These are phyloP conservation scores for Detonula confervacea DNA, from an alignment of 352 stramenopile genomes.

Conservation along the genomic window DNA sequence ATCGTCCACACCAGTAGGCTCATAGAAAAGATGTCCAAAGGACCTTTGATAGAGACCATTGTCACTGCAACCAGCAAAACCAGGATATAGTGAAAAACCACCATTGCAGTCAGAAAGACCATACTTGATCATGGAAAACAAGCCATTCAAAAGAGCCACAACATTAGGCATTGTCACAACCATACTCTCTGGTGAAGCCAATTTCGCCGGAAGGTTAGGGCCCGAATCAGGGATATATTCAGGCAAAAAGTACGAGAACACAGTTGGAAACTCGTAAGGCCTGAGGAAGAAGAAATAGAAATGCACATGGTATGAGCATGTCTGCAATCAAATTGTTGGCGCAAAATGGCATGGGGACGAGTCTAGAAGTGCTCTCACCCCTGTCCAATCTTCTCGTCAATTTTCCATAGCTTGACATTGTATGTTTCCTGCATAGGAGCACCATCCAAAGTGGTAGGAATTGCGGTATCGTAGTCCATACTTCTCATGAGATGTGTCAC, in stretches of 20 bases:
- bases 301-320: background rate
- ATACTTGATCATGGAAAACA: constrained; percentile 78
- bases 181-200: constrained; percentile 61
- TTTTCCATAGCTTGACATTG: constrained; percentile 43
- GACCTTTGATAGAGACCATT: constrained; percentile 37
- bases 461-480: constrained; percentile 59
- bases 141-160: constrained; percentile 70
- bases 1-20: constrained; percentile 18
- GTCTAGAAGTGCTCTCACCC: background rate
- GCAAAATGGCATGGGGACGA: background rate
- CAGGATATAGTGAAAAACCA: constrained; percentile 47
- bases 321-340: background rate
- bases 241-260: constrained; percentile 81
- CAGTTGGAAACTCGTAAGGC: constrained; percentile 62
- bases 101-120: constrained; percentile 59
- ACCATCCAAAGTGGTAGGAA: constrained; percentile 38
- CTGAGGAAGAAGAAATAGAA: constrained; percentile 1
- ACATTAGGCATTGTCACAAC: constrained; percentile 64
- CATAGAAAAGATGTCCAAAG: constrained; percentile 46
- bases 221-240: constrained; percentile 60
- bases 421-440: constrained; percentile 40
- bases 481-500: constrained; percentile 59
- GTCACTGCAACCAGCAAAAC: background rate
- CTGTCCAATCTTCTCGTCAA: constrained; percentile 57
- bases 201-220: constrained; percentile 24